Evolutionary conservation across 768 basidiomycete genomes (phyloP).

Genomic region (Suillus weaverae): DNA sequence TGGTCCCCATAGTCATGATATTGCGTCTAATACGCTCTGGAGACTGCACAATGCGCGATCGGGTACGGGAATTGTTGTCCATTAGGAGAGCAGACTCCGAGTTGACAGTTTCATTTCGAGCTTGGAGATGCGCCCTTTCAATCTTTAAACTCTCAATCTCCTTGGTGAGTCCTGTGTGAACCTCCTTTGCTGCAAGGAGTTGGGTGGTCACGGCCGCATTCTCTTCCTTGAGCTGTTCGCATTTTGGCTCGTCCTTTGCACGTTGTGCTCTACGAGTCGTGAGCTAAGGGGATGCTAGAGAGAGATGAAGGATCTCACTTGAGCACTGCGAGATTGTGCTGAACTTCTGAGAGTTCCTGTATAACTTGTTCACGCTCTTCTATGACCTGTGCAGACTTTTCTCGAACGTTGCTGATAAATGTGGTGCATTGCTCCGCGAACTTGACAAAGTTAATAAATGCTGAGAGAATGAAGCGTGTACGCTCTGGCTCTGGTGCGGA

Average conservation of each 20-base stretch:
- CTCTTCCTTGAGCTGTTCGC: conserved; percentile 57
- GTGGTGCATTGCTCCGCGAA: conserved; percentile 75
- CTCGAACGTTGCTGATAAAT: conserved; percentile 62
- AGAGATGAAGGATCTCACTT: conserved; percentile 44
- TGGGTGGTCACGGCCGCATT: conserved; percentile 62
- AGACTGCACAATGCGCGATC: conserved; percentile 83
- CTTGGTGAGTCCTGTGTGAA: conserved; percentile 56
- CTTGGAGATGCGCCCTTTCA: conserved; percentile 62
- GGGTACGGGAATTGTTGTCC: conserved; percentile 62
- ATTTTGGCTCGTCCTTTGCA: conserved; percentile 67
- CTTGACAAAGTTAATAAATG: conserved; percentile 92
- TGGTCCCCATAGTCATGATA: conserved; percentile 72
- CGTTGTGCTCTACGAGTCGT: conserved; percentile 50
- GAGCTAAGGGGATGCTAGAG: not conserved
- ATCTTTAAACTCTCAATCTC: conserved; percentile 72
- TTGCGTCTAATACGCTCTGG: conserved; percentile 86
- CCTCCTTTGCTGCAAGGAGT: conserved; percentile 69
- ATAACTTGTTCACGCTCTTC: conserved; percentile 61
- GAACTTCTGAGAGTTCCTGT: conserved; percentile 48
- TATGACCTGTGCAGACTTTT: conserved; percentile 54
- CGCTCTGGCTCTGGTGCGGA: conserved; percentile 71
- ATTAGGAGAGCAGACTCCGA: conserved; percentile 57
- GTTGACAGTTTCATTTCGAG: conserved; percentile 69
- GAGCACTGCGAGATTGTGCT: conserved; percentile 51
- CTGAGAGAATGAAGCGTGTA: conserved; percentile 74